Conservation (phyloP, 305 asterid species). For the Ruellia speciosa region DNA sequence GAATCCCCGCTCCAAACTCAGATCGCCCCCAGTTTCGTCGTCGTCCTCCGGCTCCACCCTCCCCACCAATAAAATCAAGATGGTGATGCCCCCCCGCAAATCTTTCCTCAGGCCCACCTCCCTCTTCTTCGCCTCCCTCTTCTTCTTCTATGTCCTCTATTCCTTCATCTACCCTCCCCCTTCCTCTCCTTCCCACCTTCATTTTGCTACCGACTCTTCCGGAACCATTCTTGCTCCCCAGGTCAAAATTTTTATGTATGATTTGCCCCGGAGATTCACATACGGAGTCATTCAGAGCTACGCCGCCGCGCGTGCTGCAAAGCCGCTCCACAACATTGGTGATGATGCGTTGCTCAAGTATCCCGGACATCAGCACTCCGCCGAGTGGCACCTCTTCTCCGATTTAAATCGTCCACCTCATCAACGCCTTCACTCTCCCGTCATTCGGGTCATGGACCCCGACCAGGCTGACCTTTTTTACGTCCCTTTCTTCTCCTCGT, state of each 20-base stretch:
- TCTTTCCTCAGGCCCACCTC: conserved; percentile 43
- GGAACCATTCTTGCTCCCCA: conserved; percentile 7
- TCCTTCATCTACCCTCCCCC: conserved; percentile 39
- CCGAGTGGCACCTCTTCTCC: conserved; percentile 81
- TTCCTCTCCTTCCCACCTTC: conserved; percentile 30
- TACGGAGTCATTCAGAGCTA: conserved; percentile 88
- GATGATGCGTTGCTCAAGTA: conserved; percentile 60
- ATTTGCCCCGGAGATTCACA: conserved; percentile 73
- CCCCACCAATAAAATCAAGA: conserved; percentile 10
- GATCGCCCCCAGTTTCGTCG: conserved; percentile 50
- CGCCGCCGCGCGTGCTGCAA: conserved; percentile 39
- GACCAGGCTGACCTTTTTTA: conserved; percentile 80
- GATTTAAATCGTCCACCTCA: conserved; percentile 46
- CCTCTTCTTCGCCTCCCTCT: conserved; percentile 37
- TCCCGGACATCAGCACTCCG: conserved; percentile 93
- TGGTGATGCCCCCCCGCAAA: conserved; percentile 37
- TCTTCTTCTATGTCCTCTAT: conserved; percentile 45
- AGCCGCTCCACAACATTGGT: conserved; percentile 33
- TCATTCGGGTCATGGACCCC: conserved; percentile 53
- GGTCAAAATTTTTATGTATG: conserved; percentile 63
- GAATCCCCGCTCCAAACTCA: conserved; percentile 52
- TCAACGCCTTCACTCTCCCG: conserved; percentile 37
- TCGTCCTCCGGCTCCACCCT: no score
- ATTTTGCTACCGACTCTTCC: conserved; percentile 12
- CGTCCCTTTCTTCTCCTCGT: conserved; percentile 84